Base-by-base conservation (phyloP, 257 asterid species). In the Mentha longifolia region DNA sequence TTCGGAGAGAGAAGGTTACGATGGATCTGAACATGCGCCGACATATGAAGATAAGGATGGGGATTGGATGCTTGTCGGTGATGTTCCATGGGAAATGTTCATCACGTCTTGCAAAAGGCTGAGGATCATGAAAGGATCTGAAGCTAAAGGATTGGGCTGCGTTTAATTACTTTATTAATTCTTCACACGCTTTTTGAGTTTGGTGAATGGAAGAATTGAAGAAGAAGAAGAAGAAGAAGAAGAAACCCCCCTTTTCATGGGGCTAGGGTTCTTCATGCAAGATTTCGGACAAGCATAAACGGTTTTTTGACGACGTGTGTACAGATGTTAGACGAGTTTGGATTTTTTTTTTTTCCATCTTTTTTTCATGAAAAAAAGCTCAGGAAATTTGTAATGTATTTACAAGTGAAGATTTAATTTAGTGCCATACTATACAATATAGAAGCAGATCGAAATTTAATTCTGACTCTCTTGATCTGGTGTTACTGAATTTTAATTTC, bases 1-100 rank as follows among this genome's bases (percentile, higher is more conserved):
- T 70, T 76, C 91, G 0, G 97, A 89, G 78, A 83, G 95, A 50
- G 96, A 92, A 78, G 95, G 97, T 0, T 90, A 85, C 50, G 72
- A 78, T 14, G 96, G 98, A 73, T 86, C 96, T 64, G 95, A 91
- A 9, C 78, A 66, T 64, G 91, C 81, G 28, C 95, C 94, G 7
- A 91, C 98, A 0, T 93, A 93, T 51, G 95, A 93, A 77, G 98
- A 93, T 80, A 93, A 87, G 20, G 98, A 93, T 73, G 97, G 98
- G n/a, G 98, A 93, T 14, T 91, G 97, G 97, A 93, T 93, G 98
- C 71, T 93, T 0, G 97, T 87, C 8, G 98, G 98, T 25, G 98
- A 93, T 83, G 98, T 93, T 43, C 98, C 98, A 22, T 93, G 97
- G 96, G 92, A 91, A 3, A 93, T 93, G 98, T 93, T 93, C 54